Conservation (phyloP, 768 basidiomycete species). For the Boletus vermiculosoides region DNA sequence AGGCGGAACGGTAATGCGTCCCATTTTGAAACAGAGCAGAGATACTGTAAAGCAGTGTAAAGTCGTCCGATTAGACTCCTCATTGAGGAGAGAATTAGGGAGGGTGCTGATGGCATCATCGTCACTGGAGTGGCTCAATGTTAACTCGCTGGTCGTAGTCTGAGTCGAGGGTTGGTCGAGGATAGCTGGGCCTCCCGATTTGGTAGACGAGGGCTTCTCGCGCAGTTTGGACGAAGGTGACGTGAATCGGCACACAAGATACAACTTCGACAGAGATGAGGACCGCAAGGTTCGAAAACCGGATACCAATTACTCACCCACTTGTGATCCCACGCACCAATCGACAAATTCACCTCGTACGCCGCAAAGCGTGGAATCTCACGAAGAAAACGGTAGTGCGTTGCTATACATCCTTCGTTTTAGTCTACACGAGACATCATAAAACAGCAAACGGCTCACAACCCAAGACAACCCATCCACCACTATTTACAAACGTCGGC, state of each 20-base stretch:
- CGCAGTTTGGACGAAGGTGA: neutral
- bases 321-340: neutral
- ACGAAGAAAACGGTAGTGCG: slow-evolving; percentile 16
- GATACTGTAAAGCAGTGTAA: neutral
- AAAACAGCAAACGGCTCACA: neutral
- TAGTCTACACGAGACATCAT: neutral
- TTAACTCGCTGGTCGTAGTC: neutral
- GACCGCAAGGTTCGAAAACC: neutral
- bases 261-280: neutral
- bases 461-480: slow-evolving; percentile 7
- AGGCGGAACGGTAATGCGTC: neutral
- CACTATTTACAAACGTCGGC: slow-evolving; percentile 12
- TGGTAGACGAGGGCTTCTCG: neutral
- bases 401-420: neutral
- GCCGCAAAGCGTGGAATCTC: slow-evolving; percentile 17
- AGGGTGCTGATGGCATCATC: neutral
- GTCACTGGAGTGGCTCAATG: neutral
- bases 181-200: neutral
- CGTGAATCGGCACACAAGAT: neutral
- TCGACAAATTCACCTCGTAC: slow-evolving; percentile 10
- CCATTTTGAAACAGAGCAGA: neutral
- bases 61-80: neutral
- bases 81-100: neutral
- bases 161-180: neutral
- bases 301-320: neutral